Percentiles rank a stretch among this genome's conserved stretches.
phyloP scores from a whole-genome alignment of 73 alveolate species.

The Uronychia binucleata region DNA sequence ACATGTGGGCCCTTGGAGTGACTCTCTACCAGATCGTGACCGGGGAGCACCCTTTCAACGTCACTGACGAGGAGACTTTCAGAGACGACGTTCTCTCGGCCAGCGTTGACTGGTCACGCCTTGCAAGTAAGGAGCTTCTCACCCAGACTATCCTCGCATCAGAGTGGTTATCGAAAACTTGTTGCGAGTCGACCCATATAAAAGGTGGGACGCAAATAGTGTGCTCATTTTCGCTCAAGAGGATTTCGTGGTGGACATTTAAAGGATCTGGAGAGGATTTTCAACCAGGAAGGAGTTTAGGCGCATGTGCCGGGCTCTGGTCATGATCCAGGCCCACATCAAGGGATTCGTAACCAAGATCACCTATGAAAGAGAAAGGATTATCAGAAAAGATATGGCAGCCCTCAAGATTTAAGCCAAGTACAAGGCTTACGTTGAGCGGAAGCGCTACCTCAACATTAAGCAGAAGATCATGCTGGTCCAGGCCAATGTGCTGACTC shows the following conservation, averaged over 20 bases:
- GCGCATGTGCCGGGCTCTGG: slow-evolving; percentile 52
- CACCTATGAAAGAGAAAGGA: slow-evolving; percentile 37
- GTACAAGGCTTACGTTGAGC: slow-evolving; percentile 26
- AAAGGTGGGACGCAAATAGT: slow-evolving; percentile 74
- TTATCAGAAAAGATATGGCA: slow-evolving; percentile 46
- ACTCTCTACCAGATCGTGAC: slow-evolving; percentile 67
- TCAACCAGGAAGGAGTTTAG: slow-evolving; percentile 48
- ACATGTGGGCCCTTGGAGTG: slow-evolving; percentile 72
- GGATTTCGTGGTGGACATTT: slow-evolving; percentile 58
- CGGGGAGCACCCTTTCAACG: slow-evolving; percentile 73
- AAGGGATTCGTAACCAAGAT: slow-evolving; percentile 57
- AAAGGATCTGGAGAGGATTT: slow-evolving; percentile 72
- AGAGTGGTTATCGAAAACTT: slow-evolving; percentile 57
- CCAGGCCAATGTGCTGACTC: slow-evolving; percentile 67
- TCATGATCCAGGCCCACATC: slow-evolving; percentile 55
- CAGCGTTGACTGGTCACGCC: slow-evolving; percentile 57
- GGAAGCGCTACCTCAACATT: slow-evolving; percentile 13
- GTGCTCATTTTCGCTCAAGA: slow-evolving; percentile 62
- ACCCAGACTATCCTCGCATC: slow-evolving; percentile 54
- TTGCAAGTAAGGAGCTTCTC: too few relatives aligned
- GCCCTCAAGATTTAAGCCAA: slow-evolving; percentile 45
- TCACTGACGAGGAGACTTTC: slow-evolving; percentile 56
- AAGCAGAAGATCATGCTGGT: slow-evolving; percentile 51
- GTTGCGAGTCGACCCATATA: slow-evolving; percentile 61
- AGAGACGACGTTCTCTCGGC: slow-evolving; percentile 66